Evolutionary conservation across 805 yeast species (phyloP).

Genomic region (Sugiyamaella qingdaonensis): DNA sequence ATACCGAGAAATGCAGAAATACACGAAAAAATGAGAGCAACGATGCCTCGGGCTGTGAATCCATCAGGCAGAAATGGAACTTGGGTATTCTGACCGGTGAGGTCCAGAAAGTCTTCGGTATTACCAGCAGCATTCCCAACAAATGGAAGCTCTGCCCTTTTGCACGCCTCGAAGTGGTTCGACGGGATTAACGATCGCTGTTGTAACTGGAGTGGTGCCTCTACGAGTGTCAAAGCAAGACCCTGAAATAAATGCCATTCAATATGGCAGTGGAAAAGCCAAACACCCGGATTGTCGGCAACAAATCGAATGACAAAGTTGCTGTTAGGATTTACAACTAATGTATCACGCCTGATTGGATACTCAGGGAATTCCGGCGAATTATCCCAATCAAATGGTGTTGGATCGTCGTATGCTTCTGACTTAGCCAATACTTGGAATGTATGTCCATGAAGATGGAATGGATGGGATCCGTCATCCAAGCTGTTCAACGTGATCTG

Average conservation of each 20-base stretch:
- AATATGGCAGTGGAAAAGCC: conserved; percentile 98
- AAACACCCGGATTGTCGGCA: conserved; percentile 95
- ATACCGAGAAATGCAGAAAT: conserved; percentile 82
- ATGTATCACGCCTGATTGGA: conserved; percentile 83
- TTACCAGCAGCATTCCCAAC: conserved; percentile 92
- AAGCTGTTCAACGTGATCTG: conserved; percentile 80
- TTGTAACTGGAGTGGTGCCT: conserved; percentile 68
- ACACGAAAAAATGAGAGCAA: conserved; percentile 88
- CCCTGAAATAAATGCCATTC: conserved; percentile 99
- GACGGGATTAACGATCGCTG: conserved; percentile 57
- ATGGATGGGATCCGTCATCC: conserved; percentile 94
- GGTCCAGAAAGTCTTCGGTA: conserved; percentile 54
- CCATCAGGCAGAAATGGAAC: conserved; percentile 67
- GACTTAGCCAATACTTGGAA: conserved; percentile 83
- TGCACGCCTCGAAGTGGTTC: conserved; percentile 58
- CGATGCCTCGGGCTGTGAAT: conserved; percentile 92
- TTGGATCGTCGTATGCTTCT: conserved; percentile 40
- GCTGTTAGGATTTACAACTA: conserved; percentile 77
- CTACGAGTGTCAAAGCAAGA: conserved; percentile 72
- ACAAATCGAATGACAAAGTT: conserved; percentile 80
- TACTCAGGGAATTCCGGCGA: conserved; percentile 56
- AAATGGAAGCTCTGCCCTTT: conserved; percentile 45
- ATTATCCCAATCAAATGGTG: conserved; percentile 51
- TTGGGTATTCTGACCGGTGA: conserved; percentile 74
- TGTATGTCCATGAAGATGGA: conserved; percentile 92